Evolutionary conservation across 352 stramenopile genomes (phyloP), one percentile per base, ranked within the genome.

Genomic region (Thraustochytrium striatum): DNA sequence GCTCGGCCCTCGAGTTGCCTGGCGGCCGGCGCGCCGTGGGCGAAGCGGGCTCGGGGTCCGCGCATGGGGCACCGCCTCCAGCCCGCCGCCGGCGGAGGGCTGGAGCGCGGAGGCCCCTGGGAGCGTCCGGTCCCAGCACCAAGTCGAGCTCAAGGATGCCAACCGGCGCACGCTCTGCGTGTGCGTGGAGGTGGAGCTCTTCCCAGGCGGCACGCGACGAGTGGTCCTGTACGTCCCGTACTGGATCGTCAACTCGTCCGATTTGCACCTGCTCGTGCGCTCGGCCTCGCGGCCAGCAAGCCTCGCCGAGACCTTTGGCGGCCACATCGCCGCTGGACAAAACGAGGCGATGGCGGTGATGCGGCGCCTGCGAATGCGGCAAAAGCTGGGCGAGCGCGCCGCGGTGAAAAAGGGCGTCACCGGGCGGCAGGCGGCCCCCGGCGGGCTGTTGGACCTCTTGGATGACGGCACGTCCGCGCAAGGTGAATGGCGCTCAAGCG

Each of bases 201-300:
- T 90, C 38, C 86, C 85, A 80, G 90, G 89, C 36, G 90, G 89
- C 13, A 89, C 93, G 75, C 83, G 89, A 28, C 84, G 86, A 53
- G 85, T 94, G 35, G 84, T 85, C 2, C 59, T 95, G 43, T 94
- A 88, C 78, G 92, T 83, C 57, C 90, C 90, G 11, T 93, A 91
- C 81, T 95, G 90, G 90, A 91, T 94, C 83, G 86, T 94, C 2
- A 95, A 95, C 72, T 57, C 89, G 33, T 80, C 78, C 41, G 62
- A 72, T 44, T 50, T 72, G 47, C 44, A 82, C 55, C 25, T 75
- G 25, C 50, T 75, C 35, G 65, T 75, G 32, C 65, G 65, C 16
- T 75, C 65, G 50, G 65, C 65, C 8, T 75, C 65, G 0, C 43
- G 65, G n/a, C 44, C 65, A 8, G 65, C 65, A 19, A 62, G 44